Evolutionary conservation across 2,329 filamentous ascomycete species (phyloP).

Genomic region (Apiospora aurea): DNA sequence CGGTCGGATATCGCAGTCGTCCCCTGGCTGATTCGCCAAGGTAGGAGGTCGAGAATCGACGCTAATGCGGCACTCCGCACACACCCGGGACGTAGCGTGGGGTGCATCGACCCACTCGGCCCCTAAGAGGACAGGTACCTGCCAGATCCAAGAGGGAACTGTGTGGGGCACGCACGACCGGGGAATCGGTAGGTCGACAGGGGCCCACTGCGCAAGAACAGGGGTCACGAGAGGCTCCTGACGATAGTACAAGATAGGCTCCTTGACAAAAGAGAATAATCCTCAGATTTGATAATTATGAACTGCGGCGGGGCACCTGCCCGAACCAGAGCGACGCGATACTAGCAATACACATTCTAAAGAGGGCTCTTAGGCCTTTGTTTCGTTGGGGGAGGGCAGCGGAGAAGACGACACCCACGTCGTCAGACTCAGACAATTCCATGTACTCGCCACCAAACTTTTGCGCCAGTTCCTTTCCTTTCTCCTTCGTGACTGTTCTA

Average conservation of each 20-base stretch:
- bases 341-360: not conserved
- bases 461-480: not conserved
- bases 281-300: too few species aligned
- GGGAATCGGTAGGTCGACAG: not conserved
- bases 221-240: too few species aligned
- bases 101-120: conserved; percentile 4
- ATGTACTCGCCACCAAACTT: not conserved
- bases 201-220: not conserved
- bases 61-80: not conserved
- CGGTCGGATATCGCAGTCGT: not conserved
- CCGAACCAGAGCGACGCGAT: too few species aligned
- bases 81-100: conserved; percentile 2
- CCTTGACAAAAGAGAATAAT: too few species aligned
- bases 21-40: not conserved
- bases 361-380: not conserved
- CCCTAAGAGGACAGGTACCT: not conserved
- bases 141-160: not conserved
- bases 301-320: too few species aligned
- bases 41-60: not conserved
- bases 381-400: not conserved
- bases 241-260: too few species aligned
- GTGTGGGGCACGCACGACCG: not conserved
- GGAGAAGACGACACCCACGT: not conserved
- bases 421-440: not conserved
- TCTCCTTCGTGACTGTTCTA: not conserved